Conservation (phyloP, 1,284 basidiomycete species). For the Phlebopus sp. region DNA sequence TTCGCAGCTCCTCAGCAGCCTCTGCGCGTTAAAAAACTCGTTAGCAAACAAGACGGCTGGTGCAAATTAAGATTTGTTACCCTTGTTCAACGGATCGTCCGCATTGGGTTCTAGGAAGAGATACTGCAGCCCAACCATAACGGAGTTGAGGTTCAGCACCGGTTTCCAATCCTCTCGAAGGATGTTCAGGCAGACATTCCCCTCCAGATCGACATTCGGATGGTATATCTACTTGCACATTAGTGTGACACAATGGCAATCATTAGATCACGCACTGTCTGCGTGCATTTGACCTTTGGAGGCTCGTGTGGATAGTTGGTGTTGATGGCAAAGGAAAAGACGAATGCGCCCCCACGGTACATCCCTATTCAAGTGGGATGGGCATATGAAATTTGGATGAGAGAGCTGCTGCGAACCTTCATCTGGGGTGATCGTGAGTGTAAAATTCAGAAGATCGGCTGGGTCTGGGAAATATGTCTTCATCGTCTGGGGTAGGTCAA, state of each 20-base stretch:
- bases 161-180: constrained; percentile 99
- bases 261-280: constrained; percentile 62
- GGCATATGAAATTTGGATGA: constrained; percentile 7
- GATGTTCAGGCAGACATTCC: constrained; percentile 96
- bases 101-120: constrained; percentile 98
- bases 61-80: constrained; percentile 42
- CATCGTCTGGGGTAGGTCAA: constrained; percentile 96
- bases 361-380: constrained; percentile 62
- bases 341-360: constrained; percentile 94
- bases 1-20: constrained; percentile 90
- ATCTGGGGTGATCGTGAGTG: constrained; percentile 92
- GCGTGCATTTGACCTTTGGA: constrained; percentile 97
- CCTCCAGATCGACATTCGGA: constrained; percentile 96
- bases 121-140: constrained; percentile 98
- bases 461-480: constrained; percentile 92
- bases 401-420: constrained; percentile 63
- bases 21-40: constrained; percentile 49
- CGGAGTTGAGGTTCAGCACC: constrained; percentile 93
- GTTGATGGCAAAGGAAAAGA: constrained; percentile 94
- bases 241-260: background rate
- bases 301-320: constrained; percentile 99
- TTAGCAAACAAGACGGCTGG: constrained; percentile 13
- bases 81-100: constrained; percentile 98
- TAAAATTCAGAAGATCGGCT: constrained; percentile 93
- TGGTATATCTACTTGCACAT: constrained; percentile 83